Evolutionary conservation across 768 basidiomycete species (phyloP), one percentile per base, ranked within the genome.

Genomic region (Lyophyllum shimeji): DNA sequence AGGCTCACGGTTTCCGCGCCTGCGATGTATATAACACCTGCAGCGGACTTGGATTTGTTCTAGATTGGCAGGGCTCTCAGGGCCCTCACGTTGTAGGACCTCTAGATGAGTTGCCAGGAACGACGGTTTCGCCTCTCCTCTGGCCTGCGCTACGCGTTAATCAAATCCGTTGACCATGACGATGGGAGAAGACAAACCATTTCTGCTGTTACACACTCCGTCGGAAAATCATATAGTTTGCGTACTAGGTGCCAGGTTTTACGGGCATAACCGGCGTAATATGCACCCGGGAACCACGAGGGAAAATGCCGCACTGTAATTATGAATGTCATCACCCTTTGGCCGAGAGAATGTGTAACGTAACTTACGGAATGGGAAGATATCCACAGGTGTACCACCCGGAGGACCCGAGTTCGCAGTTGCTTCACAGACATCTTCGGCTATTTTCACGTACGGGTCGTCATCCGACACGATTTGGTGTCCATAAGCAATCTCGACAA

Each of bases 361-460:
- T 8, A 29, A 67, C 71, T 46, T 50, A 69, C 70, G 52, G 8
- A 65, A 40, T 2, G 69, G 69, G 53, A 69, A 65, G 7, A 62
- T 31, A 44, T 63, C 61, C 3, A 63, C 58, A 9, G 58, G 53
- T 12, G 61, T 63, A 42, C 49, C 49, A 4, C 58, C 58, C 17
- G 75, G 58, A 63, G 71, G 48, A 44, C 63, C 60, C 56, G 69
- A 46, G 57, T 64, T 25, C 50, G 57, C 27, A 44, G 68, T 51
- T 53, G 70, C 57, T 13, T 63, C 44, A 25, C 67, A 58, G 11
- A 71, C 67, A n/a, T 66, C 61, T 34, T 76, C 70, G 12, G 73
- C 75, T 11, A 74, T 61, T 11, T 60, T 51, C 21, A 82, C 65
- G 50, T 74, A 70, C 0, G 68, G 67, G 52, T 81, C 78, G 11